These are phyloP conservation scores for Quercus agrifolia DNA, from an alignment of 306 rosid species.

Conservation along the genomic window DNA sequence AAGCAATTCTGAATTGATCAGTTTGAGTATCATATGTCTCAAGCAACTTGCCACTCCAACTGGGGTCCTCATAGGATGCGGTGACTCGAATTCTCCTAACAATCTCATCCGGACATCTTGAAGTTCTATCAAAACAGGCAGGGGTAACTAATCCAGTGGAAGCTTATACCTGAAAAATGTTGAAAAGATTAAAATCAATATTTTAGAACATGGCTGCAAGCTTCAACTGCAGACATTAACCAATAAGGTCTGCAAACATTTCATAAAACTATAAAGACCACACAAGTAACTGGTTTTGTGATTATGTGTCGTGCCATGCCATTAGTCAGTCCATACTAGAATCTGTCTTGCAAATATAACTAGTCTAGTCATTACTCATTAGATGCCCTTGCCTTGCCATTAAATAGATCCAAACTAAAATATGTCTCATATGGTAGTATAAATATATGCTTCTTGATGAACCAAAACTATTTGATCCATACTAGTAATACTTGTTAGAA, in stretches of 20 bases:
- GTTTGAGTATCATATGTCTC: conserved; percentile 69
- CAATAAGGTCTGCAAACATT: not conserved
- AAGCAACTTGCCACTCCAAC: conserved; percentile 59
- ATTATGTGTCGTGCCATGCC: too few relatives aligned
- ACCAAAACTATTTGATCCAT: too few relatives aligned
- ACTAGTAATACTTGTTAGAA: too few relatives aligned
- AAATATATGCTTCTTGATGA: too few relatives aligned
- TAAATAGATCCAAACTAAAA: too few relatives aligned
- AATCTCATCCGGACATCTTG: conserved; percentile 80
- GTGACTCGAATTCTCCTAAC: conserved; percentile 75
- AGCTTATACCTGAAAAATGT: conserved; percentile 55
- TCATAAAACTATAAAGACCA: too few relatives aligned
- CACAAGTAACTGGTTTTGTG: too few relatives aligned
- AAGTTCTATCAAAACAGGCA: conserved; percentile 56
- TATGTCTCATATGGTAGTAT: too few relatives aligned
- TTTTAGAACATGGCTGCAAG: not conserved
- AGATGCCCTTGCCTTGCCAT: too few relatives aligned
- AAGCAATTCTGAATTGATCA: conserved; percentile 63
- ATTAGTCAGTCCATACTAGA: too few relatives aligned
- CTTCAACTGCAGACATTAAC: conserved; percentile 7
- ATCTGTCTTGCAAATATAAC: too few relatives aligned
- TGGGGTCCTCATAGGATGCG: conserved; percentile 52
- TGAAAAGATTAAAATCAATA: not conserved
- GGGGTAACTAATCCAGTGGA: conserved; percentile 55
- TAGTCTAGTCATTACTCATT: too few relatives aligned